phyloP scores from a whole-genome alignment of 2,329 filamentous ascomycete genomes.

The Trichoderma sp. region DNA sequence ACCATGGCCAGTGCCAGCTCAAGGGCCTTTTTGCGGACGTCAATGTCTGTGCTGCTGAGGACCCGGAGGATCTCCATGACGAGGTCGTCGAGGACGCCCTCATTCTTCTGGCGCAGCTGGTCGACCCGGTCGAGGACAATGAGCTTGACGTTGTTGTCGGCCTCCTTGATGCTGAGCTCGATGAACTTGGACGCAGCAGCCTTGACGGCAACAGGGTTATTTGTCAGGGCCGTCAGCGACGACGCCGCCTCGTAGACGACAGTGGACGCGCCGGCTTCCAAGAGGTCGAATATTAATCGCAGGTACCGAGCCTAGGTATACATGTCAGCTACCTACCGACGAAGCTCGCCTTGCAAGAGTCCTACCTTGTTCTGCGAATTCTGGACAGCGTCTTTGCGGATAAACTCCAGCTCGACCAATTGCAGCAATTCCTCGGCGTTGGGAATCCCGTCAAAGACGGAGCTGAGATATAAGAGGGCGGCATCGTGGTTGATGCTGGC shows the following conservation, averaged over 20 bases:
- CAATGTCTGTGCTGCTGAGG: constrained; percentile 91
- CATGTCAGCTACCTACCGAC: constrained; percentile 27
- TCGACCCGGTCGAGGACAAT: constrained; percentile 96
- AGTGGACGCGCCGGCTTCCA: constrained; percentile 90
- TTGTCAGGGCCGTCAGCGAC: constrained; percentile 88
- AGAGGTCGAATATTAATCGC: constrained; percentile 90
- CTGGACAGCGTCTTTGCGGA: constrained; percentile 93
- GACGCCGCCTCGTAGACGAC: constrained; percentile 98
- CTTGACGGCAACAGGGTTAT: constrained; percentile 96
- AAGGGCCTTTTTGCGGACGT: constrained; percentile 90
- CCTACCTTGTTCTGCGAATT: constrained; percentile 90
- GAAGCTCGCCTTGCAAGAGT: constrained; percentile 33
- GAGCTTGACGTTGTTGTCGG: constrained; percentile 98
- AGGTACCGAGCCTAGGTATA: constrained; percentile 75
- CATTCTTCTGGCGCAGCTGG: constrained; percentile 81
- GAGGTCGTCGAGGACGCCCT: constrained; percentile 88
- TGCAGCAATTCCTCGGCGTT: constrained; percentile 94
- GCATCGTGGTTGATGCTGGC: constrained; percentile 91
- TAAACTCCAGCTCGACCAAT: constrained; percentile 93
- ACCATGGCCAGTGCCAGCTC: constrained; percentile 95
- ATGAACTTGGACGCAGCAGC: constrained; percentile 95
- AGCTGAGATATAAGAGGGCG: constrained; percentile 82
- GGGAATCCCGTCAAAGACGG: constrained; percentile 88
- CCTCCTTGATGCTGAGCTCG: constrained; percentile 94
- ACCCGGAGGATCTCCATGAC: constrained; percentile 97